A percentile compares a stretch with the other conserved stretches of the same genome.
These are phyloP conservation scores for Mycena floridula DNA, from an alignment of 768 basidiomycete species.

Conservation along the genomic window DNA sequence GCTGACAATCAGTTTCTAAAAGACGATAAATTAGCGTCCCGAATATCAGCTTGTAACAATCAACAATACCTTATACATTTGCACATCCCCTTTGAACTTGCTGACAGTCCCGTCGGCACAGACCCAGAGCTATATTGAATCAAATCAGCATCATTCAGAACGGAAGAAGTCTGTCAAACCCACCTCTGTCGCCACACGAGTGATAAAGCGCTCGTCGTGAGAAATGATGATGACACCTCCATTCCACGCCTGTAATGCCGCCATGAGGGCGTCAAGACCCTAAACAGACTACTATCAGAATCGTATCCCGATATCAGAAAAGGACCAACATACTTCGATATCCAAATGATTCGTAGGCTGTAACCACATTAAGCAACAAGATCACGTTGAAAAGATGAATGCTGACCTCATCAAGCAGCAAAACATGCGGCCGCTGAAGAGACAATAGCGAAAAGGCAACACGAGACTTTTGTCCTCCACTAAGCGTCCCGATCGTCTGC, in stretches of 20 bases:
- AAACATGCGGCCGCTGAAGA: constrained; percentile 83
- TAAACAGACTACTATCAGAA: constrained; percentile 22
- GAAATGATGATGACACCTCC: constrained; percentile 91
- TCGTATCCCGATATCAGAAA: neutral
- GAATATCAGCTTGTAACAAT: neutral
- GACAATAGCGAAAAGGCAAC: constrained; percentile 89
- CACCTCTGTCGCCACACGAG: constrained; percentile 81
- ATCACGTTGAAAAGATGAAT: neutral
- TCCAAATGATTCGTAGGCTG: constrained; percentile 94
- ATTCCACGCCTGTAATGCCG: constrained; percentile 73
- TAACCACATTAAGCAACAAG: neutral
- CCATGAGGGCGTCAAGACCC: constrained; percentile 95
- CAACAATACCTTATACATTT: constrained; percentile 74
- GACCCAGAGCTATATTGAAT: constrained; percentile 71
- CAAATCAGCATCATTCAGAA: constrained; percentile 7
- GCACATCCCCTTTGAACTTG: constrained; percentile 87
- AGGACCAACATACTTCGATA: constrained; percentile 75
- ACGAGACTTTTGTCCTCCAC: constrained; percentile 94
- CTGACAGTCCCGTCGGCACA: constrained; percentile 77
- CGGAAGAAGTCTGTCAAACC: constrained; percentile 10
- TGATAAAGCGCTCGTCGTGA: constrained; percentile 95
- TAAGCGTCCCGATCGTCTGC: constrained; percentile 86
- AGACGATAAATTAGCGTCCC: neutral
- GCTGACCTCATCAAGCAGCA: constrained; percentile 88
- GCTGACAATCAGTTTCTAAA: constrained; percentile 18